These are phyloP conservation scores for Microdochium trichocladiopsis DNA, from an alignment of 2,329 filamentous ascomycete species.

Conservation along the genomic window DNA sequence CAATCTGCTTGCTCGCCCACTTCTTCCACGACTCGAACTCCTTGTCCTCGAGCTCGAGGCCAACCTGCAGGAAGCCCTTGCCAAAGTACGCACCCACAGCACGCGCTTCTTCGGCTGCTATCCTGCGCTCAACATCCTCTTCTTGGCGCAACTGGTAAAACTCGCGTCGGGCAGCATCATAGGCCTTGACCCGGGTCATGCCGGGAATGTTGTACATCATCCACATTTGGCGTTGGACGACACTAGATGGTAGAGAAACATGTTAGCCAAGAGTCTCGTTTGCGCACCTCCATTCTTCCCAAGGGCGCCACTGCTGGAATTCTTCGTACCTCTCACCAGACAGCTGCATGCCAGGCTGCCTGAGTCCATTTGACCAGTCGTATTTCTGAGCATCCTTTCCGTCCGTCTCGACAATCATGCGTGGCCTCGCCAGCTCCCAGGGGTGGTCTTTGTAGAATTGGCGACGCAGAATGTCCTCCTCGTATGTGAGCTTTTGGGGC, in stretches of 20 bases:
- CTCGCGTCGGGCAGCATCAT: constrained; percentile 81
- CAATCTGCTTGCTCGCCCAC: constrained; percentile 57
- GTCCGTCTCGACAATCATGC: constrained; percentile 76
- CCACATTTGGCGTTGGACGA: constrained; percentile 86
- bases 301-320: no score
- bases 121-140: constrained; percentile 73
- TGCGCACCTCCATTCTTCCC: constrained; percentile 5
- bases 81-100: constrained; percentile 86
- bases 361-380: constrained; percentile 71
- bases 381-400: constrained; percentile 71
- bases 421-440: constrained; percentile 89
- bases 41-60: constrained; percentile 75
- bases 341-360: constrained; percentile 68
- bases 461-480: constrained; percentile 73
- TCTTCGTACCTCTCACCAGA: constrained; percentile 72
- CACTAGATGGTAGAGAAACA: constrained; percentile 42
- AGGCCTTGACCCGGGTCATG: constrained; percentile 61
- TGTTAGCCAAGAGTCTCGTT: background rate
- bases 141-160: constrained; percentile 81
- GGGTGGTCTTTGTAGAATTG: constrained; percentile 92
- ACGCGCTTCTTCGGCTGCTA: constrained; percentile 82
- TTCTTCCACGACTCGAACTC: constrained; percentile 78
- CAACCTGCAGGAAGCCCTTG: constrained; percentile 64
- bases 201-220: constrained; percentile 60
- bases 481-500: constrained; percentile 70